A percentile compares a stretch with the other conserved stretches of the same genome.
These are phyloP conservation scores for Ochetophila trinervis DNA, from an alignment of 306 rosid genomes.

Conservation along the genomic window DNA sequence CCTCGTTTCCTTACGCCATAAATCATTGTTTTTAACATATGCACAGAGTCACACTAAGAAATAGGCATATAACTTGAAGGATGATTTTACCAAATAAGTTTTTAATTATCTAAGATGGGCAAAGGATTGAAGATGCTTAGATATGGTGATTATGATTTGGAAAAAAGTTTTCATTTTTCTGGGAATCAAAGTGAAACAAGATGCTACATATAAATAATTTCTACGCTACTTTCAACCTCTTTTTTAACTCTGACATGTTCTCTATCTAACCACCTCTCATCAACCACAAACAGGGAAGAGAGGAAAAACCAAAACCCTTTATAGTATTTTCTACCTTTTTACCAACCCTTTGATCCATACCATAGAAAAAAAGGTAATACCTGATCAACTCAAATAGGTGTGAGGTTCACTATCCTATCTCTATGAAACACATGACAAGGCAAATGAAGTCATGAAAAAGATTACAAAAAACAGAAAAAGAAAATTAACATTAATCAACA, in stretches of 20 bases:
- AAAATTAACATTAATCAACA: constrained; percentile 15
- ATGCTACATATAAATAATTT: constrained; percentile 24
- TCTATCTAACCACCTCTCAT: constrained; percentile 9
- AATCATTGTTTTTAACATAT: no score
- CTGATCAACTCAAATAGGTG: constrained; percentile 19
- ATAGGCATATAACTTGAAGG: no score
- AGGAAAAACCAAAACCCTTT: constrained; percentile 29
- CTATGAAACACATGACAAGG: constrained; percentile 31
- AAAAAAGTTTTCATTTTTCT: not conserved
- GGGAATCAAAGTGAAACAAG: constrained; percentile 22
- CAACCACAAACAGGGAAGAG: constrained; percentile 17
- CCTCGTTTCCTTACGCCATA: no score
- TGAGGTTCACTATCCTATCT: constrained; percentile 24
- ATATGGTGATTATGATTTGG: constrained; percentile 1
- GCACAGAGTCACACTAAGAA: no score
- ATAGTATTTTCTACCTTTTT: constrained; percentile 21
- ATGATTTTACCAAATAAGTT: no score
- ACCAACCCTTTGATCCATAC: constrained; percentile 40
- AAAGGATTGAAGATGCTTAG: constrained; percentile 5
- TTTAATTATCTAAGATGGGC: constrained; percentile 26
- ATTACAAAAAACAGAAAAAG: constrained; percentile 14
- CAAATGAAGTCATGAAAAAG: constrained; percentile 31
- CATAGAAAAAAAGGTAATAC: constrained; percentile 12
- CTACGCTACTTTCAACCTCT: constrained; percentile 14
- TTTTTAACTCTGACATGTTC: constrained; percentile 27